phyloP scores from a whole-genome alignment of 2,329 filamentous ascomycete species.

The Aspergillus oerlinghausenensis region DNA sequence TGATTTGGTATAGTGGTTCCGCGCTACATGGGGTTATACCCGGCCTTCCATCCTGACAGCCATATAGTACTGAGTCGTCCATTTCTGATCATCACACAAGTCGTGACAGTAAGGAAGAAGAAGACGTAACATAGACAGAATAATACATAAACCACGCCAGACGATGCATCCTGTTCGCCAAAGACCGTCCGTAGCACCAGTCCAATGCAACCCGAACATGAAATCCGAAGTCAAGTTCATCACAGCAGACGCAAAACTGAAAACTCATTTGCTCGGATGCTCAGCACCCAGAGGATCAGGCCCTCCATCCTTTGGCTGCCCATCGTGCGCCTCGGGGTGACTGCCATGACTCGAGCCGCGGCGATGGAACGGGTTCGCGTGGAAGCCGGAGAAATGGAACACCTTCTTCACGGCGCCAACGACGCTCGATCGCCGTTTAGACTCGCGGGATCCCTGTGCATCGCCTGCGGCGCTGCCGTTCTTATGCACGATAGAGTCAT shows the following conservation, averaged over 20 bases:
- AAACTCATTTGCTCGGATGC: not conserved
- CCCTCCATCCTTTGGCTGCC: slow-evolving; percentile 2
- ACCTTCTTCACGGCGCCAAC: slow-evolving; percentile 40
- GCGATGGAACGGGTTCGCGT: slow-evolving; percentile 36
- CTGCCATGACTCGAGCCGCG: slow-evolving; percentile 25
- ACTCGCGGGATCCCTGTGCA: slow-evolving; percentile 17
- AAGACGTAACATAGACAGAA: not conserved
- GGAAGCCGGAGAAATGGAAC: slow-evolving; percentile 31
- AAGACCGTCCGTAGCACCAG: not conserved
- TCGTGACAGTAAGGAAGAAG: not conserved
- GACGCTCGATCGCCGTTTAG: slow-evolving; percentile 30
- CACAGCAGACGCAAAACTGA: not conserved
- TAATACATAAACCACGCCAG: not conserved
- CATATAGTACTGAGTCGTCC: not conserved
- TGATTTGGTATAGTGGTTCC: not conserved
- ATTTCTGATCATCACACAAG: not conserved
- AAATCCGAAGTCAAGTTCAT: not conserved
- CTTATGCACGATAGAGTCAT: slow-evolving; percentile 24
- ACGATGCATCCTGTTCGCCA: not conserved
- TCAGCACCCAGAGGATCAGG: not conserved
- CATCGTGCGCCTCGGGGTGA: not conserved
- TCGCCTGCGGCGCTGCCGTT: slow-evolving; percentile 7
- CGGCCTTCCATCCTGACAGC: too few species aligned
- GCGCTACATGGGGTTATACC: too few species aligned
- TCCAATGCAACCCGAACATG: not conserved